These are phyloP conservation scores for Geranomyces michiganensis DNA, from an alignment of 192 early-diverging fungal genomes.

Conservation along the genomic window DNA sequence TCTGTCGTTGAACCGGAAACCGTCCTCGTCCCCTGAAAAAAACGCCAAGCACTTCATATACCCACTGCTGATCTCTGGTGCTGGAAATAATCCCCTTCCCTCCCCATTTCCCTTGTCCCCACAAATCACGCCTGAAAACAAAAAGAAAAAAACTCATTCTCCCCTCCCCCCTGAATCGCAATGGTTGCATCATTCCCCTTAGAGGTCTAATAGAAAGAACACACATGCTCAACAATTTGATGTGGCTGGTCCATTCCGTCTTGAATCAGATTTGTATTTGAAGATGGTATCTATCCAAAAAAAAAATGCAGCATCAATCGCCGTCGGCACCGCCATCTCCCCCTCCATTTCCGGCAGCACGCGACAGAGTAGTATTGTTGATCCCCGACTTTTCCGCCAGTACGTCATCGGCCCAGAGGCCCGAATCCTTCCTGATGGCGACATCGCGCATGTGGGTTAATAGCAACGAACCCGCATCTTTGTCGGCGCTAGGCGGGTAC, in stretches of 20 bases:
- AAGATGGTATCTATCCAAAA: too few species aligned
- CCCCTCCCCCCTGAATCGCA: background rate
- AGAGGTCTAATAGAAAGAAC: background rate
- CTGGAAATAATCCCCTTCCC: too few species aligned
- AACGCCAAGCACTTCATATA: too few species aligned
- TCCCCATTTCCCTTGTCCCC: background rate
- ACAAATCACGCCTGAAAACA: background rate
- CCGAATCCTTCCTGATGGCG: constrained; percentile 25
- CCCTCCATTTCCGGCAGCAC: too few species aligned
- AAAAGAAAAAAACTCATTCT: background rate
- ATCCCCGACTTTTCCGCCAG: background rate
- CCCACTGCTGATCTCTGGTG: too few species aligned
- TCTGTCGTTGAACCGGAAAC: constrained; percentile 25
- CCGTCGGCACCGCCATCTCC: too few species aligned
- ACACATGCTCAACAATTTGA: background rate
- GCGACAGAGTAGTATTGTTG: background rate
- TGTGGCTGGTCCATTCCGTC: too few species aligned
- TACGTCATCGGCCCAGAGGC: constrained; percentile 24
- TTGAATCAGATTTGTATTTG: too few species aligned
- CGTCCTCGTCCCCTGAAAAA: too few species aligned
- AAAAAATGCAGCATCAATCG: too few species aligned
- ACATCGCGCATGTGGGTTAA: constrained; percentile 50
- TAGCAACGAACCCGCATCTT: constrained; percentile 31
- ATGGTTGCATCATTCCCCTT: background rate
- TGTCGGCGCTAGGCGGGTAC: constrained; percentile 22